These are phyloP conservation scores for Poteriospumella lacustris DNA, from an alignment of 108 stramenopile genomes.

Conservation along the genomic window DNA sequence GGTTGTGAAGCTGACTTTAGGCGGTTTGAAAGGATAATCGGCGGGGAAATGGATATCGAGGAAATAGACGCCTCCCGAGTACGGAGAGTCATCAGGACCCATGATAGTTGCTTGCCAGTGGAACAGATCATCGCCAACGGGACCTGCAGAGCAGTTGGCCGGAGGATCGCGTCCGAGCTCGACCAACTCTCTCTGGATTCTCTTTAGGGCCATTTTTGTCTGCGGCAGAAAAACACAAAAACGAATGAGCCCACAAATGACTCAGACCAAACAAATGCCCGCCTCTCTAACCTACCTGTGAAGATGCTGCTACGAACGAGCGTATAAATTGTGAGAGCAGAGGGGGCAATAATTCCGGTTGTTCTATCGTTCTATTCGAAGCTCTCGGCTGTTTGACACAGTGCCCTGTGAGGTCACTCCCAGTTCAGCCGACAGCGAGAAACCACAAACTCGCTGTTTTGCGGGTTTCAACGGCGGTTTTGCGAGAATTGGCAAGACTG, in stretches of 20 bases:
- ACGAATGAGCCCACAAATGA: neutral
- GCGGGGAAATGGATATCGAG: conserved; percentile 94
- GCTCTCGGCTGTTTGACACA: too few species aligned
- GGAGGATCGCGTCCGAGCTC: conserved; percentile 98
- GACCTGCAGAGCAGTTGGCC: conserved; percentile 97
- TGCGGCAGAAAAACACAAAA: neutral
- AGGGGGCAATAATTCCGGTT: too few species aligned
- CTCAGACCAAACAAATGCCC: too few species aligned
- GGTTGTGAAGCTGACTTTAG: conserved; percentile 92
- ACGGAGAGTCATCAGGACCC: conserved; percentile 95
- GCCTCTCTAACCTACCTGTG: too few species aligned
- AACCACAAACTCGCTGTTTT: too few species aligned
- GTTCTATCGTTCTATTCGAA: too few species aligned
- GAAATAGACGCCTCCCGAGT: conserved; percentile 92
- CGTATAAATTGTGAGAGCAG: too few species aligned
- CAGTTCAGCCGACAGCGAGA: too few species aligned
- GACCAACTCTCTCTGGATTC: conserved; percentile 81
- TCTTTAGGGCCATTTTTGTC: conserved; percentile 46
- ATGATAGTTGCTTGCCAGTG: conserved; percentile 97
- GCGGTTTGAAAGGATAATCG: conserved; percentile 93
- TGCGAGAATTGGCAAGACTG: too few species aligned
- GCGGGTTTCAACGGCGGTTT: too few species aligned
- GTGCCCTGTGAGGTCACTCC: too few species aligned
- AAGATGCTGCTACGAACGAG: too few species aligned
- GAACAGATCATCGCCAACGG: conserved; percentile 97